A percentile compares a stretch with the other conserved stretches of the same genome.
These are phyloP conservation scores for Serendipita indica DNA, from an alignment of 768 basidiomycete species.

Conservation along the genomic window DNA sequence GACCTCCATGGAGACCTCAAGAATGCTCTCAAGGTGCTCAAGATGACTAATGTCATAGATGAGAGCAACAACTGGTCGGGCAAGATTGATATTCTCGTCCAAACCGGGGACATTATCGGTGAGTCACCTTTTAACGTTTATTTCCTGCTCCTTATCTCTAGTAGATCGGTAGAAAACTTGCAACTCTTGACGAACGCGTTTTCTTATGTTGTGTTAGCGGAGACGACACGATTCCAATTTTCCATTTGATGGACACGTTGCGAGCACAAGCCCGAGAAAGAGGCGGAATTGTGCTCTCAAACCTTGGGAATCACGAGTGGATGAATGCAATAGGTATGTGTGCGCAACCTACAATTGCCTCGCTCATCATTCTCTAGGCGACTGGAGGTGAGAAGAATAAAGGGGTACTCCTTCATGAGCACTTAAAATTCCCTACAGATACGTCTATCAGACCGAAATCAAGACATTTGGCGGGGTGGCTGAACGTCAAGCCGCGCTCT, in stretches of 20 bases:
- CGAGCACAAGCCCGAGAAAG: conserved; percentile 52
- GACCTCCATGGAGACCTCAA: conserved; percentile 82
- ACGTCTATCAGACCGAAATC: conserved; percentile 70
- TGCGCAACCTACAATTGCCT: not conserved
- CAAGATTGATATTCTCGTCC: conserved; percentile 71
- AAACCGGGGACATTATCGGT: conserved; percentile 94
- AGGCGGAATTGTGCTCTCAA: conserved; percentile 60
- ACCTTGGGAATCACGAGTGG: conserved; percentile 91
- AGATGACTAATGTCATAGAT: conserved; percentile 67
- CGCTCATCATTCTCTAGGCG: conserved; percentile 32
- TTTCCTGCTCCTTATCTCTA: not conserved
- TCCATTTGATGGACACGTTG: conserved; percentile 69
- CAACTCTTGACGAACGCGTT: not conserved
- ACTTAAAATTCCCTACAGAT: conserved; percentile 32
- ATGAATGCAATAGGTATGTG: conserved; percentile 72
- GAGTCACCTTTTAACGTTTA: conserved; percentile 12
- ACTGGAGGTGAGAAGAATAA: conserved; percentile 52
- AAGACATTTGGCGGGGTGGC: conserved; percentile 62
- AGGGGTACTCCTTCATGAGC: not conserved
- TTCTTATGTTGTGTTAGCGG: conserved; percentile 38
- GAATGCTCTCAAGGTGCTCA: conserved; percentile 65
- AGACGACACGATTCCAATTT: conserved; percentile 78
- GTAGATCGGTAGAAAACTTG: not conserved
- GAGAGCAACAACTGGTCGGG: conserved; percentile 66
- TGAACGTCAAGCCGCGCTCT: conserved; percentile 56